Evolutionary conservation across 352 stramenopile genomes (phyloP), one percentile per base, ranked within the genome.

Genomic region (Phytophthora citricola): DNA sequence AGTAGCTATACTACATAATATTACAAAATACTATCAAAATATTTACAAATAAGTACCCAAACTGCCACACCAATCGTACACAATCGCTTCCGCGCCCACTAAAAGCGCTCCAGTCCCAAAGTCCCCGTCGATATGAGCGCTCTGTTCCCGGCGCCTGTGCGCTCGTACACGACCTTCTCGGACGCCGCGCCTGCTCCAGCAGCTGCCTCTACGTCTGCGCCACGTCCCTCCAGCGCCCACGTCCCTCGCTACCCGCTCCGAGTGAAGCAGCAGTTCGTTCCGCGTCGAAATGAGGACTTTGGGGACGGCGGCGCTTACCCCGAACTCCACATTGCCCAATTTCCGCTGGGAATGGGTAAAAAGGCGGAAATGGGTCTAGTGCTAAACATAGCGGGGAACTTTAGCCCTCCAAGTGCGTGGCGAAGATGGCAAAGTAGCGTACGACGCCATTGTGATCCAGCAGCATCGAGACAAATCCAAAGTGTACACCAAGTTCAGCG

Each of bases 321-420:
- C 0, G 98, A 99, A 88, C 97, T 99, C 59, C 97, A 99, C 75
- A 79, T 99, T 27, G 95, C 97, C 60, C 97, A 99, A 79, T 99
- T 98, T 71, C 97, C 97, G 8, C 74, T 98, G 1, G 87, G 94
- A 69, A 98, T 99, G 95, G 97, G 97, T 50, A 93, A 93, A 63
- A 74, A 34, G 41, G 39, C 22, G 46, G 91, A 92, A 57, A 89
- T 93, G 40, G 89, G 96, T 67, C 41, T 1, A 22, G 17, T 17
- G 55, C 62, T 26, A 72, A 58, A 56, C 78, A 84, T 60, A 57
- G 10, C 34, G 46, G 17, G 44, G 48, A 1, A 83, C 76, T 17
- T 86, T 99, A 27, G 92, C 97, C 50, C 85, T 99, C 11, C 89
- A 98, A 65, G 90, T 99, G 27, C 93, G 97, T 73, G 89, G 95